A percentile compares a stretch with the other conserved stretches of the same genome.
Conservation (phyloP, 163 green algal genomes). For the Coccomyxa subellipsoidea region DNA sequence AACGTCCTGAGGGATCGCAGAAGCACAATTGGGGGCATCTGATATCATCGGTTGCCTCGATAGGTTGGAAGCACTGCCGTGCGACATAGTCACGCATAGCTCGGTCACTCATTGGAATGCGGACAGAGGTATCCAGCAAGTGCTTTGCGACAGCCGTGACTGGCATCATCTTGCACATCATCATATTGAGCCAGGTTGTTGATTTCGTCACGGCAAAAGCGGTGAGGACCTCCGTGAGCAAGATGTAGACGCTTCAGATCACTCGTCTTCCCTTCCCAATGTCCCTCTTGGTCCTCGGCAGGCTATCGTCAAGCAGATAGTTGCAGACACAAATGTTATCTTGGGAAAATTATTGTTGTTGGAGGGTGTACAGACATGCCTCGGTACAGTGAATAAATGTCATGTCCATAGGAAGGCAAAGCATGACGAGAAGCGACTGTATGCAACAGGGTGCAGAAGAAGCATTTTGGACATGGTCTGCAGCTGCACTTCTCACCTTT, state of each 20-base stretch:
- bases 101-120: neutral
- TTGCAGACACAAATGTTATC: too few relatives aligned
- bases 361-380: too few relatives aligned
- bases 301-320: too few relatives aligned
- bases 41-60: neutral
- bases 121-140: neutral
- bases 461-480: too few relatives aligned
- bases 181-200: neutral
- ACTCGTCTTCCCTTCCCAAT: neutral
- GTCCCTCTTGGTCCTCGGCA: too few relatives aligned
- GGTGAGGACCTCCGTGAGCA: neutral
- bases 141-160: neutral
- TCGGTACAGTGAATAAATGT: too few relatives aligned
- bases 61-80: neutral
- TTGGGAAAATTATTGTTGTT: too few relatives aligned
- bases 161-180: neutral
- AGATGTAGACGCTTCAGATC: neutral
- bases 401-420: too few relatives aligned
- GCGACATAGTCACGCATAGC: neutral
- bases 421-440: too few relatives aligned
- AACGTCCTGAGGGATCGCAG: neutral
- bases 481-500: too few relatives aligned
- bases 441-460: too few relatives aligned
- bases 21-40: neutral
- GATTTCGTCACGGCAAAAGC: neutral